phyloP scores from a whole-genome alignment of 768 basidiomycete species.

The Rhizopogon rudus region DNA sequence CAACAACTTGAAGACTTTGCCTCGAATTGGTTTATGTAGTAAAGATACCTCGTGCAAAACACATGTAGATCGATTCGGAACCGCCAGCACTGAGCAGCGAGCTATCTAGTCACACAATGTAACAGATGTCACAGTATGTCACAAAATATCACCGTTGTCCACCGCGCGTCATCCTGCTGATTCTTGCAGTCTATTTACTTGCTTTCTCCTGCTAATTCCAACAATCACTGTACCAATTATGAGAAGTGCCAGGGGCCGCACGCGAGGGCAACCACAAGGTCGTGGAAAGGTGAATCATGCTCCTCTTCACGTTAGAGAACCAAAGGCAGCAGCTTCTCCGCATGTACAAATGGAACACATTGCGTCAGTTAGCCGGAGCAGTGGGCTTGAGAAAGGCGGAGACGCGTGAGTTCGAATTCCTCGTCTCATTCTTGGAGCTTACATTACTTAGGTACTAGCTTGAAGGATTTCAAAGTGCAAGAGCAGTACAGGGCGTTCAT shows the following conservation, averaged over 20 bases:
- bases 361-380: conserved; percentile 71
- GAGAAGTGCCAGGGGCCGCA: neutral
- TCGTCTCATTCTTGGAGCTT: neutral
- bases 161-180: too few relatives aligned
- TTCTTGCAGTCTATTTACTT: too few relatives aligned
- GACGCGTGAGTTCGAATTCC: conserved; percentile 54
- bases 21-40: too few relatives aligned
- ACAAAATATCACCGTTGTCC: too few relatives aligned
- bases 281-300: neutral
- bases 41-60: too few relatives aligned
- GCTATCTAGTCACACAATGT: too few relatives aligned
- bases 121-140: too few relatives aligned
- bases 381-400: conserved; percentile 69
- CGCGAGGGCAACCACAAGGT: neutral
- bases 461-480: conserved; percentile 56
- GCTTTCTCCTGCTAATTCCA: neutral
- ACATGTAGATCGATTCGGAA: too few relatives aligned
- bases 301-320: neutral
- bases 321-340: neutral
- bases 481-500: conserved; percentile 66
- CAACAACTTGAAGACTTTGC: too few relatives aligned
- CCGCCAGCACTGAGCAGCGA: too few relatives aligned
- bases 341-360: conserved; percentile 52
- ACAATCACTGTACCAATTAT: neutral
- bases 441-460: conserved; percentile 36